Base-by-base conservation (phyloP, 148 eudicot genomes). In the Heliamphora exappendiculata region DNA sequence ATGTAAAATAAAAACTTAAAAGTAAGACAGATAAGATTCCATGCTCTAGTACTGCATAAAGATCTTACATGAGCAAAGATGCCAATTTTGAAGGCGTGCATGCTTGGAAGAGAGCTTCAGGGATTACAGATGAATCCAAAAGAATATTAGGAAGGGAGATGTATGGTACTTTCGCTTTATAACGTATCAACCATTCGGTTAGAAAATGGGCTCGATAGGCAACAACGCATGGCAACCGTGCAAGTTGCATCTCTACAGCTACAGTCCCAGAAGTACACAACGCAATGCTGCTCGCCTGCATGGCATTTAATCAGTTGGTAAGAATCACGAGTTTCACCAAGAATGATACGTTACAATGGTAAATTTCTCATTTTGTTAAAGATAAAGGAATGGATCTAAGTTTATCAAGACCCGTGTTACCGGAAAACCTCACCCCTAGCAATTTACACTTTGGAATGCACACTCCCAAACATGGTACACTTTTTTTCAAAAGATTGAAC, bases 201-300 rank as follows among this genome's bases (percentile, higher is more conserved):
- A 92, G 81, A 78, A 92, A 63, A 87, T 92, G 96, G 67, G 99
- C 99, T 82, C 94, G 83, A 81, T 92, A 95, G 36, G 97, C 94
- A 78, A 95, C 94, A 71, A 89, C 86, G 78, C 90, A 95, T 70
- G 97, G 97, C 67, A 91, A 82, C 75, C 85, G 88, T n/a, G 99
- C 93, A 59, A 93, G 91, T 82, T 91, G 97, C 87, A 93, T 67
- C 83, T 95, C 97, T 84, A 95, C 78, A 37, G 96, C 94, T 63
- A 86, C 96, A 37, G 96, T 95, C 78, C 98, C 98, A 37, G 98
- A 95, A 29, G 96, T 87, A 76, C 97, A 95, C 60, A 92, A 79
- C 47, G 98, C 99, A 73, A 85, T 91, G 36, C 70, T 78, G 79
- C 97, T 92, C 31, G 88, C 96, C 98, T 94, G 90, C 78, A 80